Evolutionary conservation across 331 rosid genomes (phyloP), one percentile per base, ranked within the genome.

Genomic region (Dryas integrifolia): DNA sequence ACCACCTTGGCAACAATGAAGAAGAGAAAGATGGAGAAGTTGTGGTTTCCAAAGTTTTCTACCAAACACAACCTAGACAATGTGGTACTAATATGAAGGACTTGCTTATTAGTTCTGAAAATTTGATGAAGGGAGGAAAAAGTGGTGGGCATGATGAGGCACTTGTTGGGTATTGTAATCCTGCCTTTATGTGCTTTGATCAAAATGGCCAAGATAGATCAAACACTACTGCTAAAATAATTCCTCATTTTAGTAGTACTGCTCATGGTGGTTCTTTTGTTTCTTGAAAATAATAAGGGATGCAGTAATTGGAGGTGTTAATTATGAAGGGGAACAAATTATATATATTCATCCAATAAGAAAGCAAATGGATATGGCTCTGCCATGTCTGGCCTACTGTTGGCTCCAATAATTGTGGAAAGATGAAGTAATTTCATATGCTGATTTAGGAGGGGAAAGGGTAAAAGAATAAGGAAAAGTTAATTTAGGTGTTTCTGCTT

Each of bases 31-130:
- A 93, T 64, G 97, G 97, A 7, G 94, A 93, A 65, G 44, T 89
- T 14, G 98, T 93, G 50, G 82, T 77, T 10, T 91, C 98, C 21
- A 91, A 93, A 76, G 97, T 93, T 11, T 93, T 90, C 85, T 90
- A 81, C 78, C 98, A 93, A 43, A 88, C 90, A 11, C 97, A 88
- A n/a, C 97, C 97, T 21, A 85, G 96, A 75, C 96, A 90, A 49
- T 81, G 87, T 48, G 86, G 86, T 26, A 2, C 30, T 26, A 26
- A 26, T 43, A 73, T 77, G 75, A 90, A 88, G 76, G 92, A 88
- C 14, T 73, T 88, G 8, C 70, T 75, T 70, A 50, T 12, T 44
- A 50, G 7, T 49, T 50, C 86, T 73, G 41, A 71, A 39, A 84
- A 80, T 76, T 38, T 73, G 44, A 82, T 73, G 18, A 82, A 55